A percentile compares a stretch with the other conserved stretches of the same genome.
phyloP scores from a whole-genome alignment of 2,329 filamentous ascomycete species.

The Aureobasidium uvarum region DNA sequence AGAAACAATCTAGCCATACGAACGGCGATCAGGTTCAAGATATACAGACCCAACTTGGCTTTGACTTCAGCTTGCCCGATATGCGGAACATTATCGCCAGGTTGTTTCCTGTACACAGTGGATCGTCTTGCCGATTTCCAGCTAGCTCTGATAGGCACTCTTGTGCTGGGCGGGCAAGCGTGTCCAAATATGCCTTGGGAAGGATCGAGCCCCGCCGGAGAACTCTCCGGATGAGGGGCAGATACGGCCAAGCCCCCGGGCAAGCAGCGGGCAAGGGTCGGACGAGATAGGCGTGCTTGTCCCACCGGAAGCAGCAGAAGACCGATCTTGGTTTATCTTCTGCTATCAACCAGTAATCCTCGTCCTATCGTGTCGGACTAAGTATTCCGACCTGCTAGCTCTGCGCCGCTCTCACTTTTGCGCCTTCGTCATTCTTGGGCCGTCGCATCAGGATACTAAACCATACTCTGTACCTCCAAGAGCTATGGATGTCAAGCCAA shows the following conservation, averaged over 20 bases:
- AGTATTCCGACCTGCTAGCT: no score
- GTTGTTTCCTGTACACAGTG: not conserved
- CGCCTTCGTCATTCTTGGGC: no score
- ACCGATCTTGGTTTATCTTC: not conserved
- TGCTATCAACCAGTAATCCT: not conserved
- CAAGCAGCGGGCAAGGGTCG: constrained; percentile 1
- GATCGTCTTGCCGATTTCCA: no score
- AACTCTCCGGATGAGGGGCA: not conserved
- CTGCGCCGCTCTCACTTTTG: not conserved
- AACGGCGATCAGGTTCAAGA: not conserved
- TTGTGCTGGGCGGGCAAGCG: no score
- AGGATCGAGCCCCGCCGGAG: not conserved
- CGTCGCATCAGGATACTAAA: no score
- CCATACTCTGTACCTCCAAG: not conserved
- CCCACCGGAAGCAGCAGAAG: not conserved
- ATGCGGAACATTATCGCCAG: no score
- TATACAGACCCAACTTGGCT: not conserved
- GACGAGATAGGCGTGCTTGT: not conserved
- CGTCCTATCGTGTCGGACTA: no score
- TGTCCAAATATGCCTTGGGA: not conserved
- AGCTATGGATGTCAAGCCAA: not conserved
- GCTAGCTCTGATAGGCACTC: no score
- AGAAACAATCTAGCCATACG: no score
- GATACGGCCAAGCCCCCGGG: constrained; percentile 1
- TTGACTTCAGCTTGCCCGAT: no score